Conservation (phyloP, 257 asterid species). For the Primulina tabacum region DNA sequence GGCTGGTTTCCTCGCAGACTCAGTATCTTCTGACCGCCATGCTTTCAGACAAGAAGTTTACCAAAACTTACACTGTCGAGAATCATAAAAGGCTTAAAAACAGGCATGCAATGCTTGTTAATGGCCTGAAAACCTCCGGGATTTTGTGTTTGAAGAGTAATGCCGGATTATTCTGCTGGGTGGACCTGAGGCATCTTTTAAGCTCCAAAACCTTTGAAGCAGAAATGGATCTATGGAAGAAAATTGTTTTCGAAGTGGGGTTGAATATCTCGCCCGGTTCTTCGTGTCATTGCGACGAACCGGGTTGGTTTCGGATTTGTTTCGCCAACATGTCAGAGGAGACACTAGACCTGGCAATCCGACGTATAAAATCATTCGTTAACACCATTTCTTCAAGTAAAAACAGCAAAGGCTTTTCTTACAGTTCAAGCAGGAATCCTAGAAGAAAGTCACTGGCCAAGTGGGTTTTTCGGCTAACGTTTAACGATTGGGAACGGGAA, state of each 20-base stretch:
- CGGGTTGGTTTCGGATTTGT: constrained; percentile 85
- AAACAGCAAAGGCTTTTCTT: neutral
- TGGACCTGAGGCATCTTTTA: constrained; percentile 68
- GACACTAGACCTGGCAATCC: constrained; percentile 55
- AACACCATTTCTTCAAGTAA: constrained; percentile 16
- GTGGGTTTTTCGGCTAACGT: constrained; percentile 81
- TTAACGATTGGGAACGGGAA: constrained; percentile 44
- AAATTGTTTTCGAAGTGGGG: constrained; percentile 73
- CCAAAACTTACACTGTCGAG: constrained; percentile 42
- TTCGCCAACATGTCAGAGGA: constrained; percentile 82
- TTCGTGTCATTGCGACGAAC: constrained; percentile 76
- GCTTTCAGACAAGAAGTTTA: constrained; percentile 63
- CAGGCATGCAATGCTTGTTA: constrained; percentile 54
- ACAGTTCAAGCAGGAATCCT: constrained; percentile 31
- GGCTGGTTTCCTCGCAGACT: constrained; percentile 75
- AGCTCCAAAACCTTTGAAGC: constrained; percentile 46
- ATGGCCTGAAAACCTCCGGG: constrained; percentile 49
- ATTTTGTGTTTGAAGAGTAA: constrained; percentile 61
- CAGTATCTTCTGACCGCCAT: constrained; percentile 64
- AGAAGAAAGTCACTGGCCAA: constrained; percentile 46
- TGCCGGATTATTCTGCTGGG: constrained; percentile 83
- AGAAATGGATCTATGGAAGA: constrained; percentile 77
- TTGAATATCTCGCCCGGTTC: constrained; percentile 83
- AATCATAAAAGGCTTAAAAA: constrained; percentile 49
- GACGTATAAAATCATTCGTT: constrained; percentile 46